Conservation (phyloP, 768 basidiomycete species). For the Mrakia gelida region DNA sequence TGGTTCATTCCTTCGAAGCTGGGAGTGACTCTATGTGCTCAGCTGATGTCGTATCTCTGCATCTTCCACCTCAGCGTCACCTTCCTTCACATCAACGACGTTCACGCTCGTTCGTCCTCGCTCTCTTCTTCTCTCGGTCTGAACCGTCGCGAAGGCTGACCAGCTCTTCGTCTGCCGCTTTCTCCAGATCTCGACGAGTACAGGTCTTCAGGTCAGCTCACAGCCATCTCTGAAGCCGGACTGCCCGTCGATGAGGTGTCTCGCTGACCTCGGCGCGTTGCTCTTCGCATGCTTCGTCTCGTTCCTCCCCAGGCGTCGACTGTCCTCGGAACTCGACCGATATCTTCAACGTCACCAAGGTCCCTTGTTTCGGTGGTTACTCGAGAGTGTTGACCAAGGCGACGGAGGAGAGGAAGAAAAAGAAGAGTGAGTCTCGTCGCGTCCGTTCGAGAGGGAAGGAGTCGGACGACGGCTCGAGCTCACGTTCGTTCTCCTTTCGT, state of each 20-base stretch:
- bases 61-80: neutral
- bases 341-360: conserved; percentile 46
- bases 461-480: too few relatives aligned
- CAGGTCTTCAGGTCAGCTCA: neutral
- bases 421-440: conserved; percentile 33
- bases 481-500: too few relatives aligned
- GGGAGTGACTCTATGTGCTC: neutral
- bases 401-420: conserved; percentile 45
- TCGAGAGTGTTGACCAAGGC: conserved; percentile 42
- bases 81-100: conserved; percentile 16
- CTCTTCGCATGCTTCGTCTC: too few relatives aligned
- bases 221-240: too few relatives aligned
- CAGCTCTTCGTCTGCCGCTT: neutral
- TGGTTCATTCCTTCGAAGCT: neutral
- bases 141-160: neutral
- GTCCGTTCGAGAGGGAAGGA: too few relatives aligned
- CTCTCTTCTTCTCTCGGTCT: neutral
- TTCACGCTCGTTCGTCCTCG: conserved; percentile 16
- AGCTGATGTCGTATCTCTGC: neutral
- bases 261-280: too few relatives aligned
- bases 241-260: too few relatives aligned
- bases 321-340: conserved; percentile 19
- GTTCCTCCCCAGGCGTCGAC: conserved; percentile 1
- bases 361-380: conserved; percentile 32
- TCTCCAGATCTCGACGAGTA: conserved; percentile 19